Evolutionary conservation across 2,329 filamentous ascomycete genomes (phyloP), one percentile per base, ranked within the genome.

Genomic region (Botrytis pseudocinerea): DNA sequence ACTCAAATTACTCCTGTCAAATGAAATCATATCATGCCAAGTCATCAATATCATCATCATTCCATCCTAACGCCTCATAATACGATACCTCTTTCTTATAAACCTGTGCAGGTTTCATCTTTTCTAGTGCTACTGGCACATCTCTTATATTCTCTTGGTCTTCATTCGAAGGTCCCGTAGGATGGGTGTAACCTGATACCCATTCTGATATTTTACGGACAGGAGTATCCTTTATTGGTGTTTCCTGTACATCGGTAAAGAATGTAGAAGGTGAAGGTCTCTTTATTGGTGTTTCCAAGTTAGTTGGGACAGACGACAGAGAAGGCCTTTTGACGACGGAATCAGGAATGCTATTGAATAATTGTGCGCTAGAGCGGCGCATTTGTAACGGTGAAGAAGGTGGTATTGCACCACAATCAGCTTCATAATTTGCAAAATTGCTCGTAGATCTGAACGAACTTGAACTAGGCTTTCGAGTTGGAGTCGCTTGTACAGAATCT

Each of bases 51-150:
- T 81, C 80, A 77, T 81, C 76, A 72, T 80, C 80, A 76, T 82
- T 80, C 82, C 82, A 83, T 69, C 82, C 82, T 42, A 83, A 76
- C 12, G 75, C 72, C 71, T 81, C 78, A 74, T 83, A 83, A 51
- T 54, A 83, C 81, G 54, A 78, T 80, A 18, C 78, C 72, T 46
- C 78, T 77, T 51, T 74, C 75, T 57, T 46, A 63, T 69, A 35
- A 22, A 61, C 18, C 61, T 64, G 60, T 42, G 63, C 70, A 32
- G 48, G 28, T 59, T 66, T 69, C 32, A 28, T 54, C 48, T 62
- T 60, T 48, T 44, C 28, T 32, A 44, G 62, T 64, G 42, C 28
- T 10, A 42, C 5, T 32, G 44, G 44, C 57, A 62, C 68, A 28
- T 73, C 57, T 32, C 46, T 42, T n/a, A 71, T 61, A 59, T 79